Evolutionary conservation across 495 filamentous ascomycete species (phyloP).

Genomic region (Chaetomium cochliodes): DNA sequence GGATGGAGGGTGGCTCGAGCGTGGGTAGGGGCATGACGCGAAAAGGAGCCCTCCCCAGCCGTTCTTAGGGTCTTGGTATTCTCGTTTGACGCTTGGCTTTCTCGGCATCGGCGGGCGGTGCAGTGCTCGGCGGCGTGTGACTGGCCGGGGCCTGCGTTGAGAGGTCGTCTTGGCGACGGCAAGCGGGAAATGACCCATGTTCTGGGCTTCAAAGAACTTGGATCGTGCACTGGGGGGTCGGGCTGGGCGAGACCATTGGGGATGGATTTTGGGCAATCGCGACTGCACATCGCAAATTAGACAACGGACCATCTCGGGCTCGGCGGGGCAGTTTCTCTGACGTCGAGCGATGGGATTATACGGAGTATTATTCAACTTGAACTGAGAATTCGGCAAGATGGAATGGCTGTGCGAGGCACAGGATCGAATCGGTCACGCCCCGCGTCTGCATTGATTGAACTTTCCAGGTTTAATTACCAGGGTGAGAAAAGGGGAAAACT

Average conservation of each 20-base stretch:
- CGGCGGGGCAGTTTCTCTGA: background rate
- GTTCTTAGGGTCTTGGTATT: conserved; percentile 21
- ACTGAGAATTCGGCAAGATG: too few species aligned
- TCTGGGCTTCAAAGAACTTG: background rate
- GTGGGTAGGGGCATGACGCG: conserved; percentile 20
- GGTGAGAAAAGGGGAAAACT: background rate
- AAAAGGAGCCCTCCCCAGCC: conserved; percentile 13
- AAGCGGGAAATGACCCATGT: conserved; percentile 8
- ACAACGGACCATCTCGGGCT: background rate
- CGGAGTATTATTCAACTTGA: too few species aligned
- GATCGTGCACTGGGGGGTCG: background rate
- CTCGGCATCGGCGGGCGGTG: conserved; percentile 29
- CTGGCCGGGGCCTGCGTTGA: conserved; percentile 3
- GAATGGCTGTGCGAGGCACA: background rate
- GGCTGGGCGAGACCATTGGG: conserved; percentile 5
- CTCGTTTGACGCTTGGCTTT: conserved; percentile 29
- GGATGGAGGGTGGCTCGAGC: conserved; percentile 10
- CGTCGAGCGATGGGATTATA: too few species aligned
- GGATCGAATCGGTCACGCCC: background rate
- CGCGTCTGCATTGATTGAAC: background rate
- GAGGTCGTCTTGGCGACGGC: conserved; percentile 22
- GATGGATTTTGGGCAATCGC: background rate
- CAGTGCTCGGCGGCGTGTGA: conserved; percentile 18
- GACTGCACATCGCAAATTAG: background rate
- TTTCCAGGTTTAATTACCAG: background rate